These are phyloP conservation scores for Cerrena zonata DNA, from an alignment of 1,284 basidiomycete species.

Conservation along the genomic window DNA sequence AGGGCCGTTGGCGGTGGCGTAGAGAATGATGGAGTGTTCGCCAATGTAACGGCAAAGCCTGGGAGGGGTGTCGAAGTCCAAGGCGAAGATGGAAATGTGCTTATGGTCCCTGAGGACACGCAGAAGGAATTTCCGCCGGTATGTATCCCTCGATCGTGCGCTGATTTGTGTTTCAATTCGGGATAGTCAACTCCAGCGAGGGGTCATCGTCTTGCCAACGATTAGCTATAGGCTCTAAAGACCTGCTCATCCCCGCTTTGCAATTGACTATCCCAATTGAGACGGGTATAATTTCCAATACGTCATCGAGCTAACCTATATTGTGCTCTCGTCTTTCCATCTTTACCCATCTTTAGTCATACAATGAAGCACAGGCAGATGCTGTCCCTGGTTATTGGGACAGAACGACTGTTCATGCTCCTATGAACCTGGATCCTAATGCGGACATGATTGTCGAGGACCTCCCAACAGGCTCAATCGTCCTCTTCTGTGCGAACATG, in stretches of 20 bases:
- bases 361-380: constrained; percentile 84
- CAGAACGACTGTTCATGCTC: constrained; percentile 84
- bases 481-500: constrained; percentile 74
- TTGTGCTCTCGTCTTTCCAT: constrained; percentile 15
- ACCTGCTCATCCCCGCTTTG: no score
- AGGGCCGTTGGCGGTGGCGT: constrained; percentile 65
- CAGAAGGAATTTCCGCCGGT: constrained; percentile 83
- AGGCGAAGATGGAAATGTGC: constrained; percentile 54
- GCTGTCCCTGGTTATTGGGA: constrained; percentile 96
- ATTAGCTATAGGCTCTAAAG: no score
- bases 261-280: no score
- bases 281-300: no score
- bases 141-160: constrained; percentile 27
- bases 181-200: no score
- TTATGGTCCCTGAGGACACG: constrained; percentile 73
- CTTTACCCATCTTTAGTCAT: no score
- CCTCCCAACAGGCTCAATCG: constrained; percentile 62
- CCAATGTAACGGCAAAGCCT: constrained; percentile 91
- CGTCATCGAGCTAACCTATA: background rate
- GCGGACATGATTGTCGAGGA: constrained; percentile 71
- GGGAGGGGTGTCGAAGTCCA: constrained; percentile 39
- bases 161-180: background rate
- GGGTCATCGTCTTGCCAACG: no score
- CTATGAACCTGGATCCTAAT: constrained; percentile 44
- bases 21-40: constrained; percentile 92